phyloP scores from a whole-genome alignment of 1,284 basidiomycete species.

The Ustilago hordei region DNA sequence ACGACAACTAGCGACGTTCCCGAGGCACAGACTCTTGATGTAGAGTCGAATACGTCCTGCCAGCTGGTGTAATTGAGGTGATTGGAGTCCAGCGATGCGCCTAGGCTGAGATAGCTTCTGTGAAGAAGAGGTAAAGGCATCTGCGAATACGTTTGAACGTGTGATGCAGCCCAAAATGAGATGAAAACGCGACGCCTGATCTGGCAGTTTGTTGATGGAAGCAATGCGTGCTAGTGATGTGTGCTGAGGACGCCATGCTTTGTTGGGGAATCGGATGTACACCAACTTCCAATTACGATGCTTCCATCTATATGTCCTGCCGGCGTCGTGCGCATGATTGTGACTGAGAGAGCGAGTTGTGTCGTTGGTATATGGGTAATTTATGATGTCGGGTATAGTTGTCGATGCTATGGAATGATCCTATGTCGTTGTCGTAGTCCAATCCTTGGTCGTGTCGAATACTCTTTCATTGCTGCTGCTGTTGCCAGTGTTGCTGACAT shows the following conservation, averaged over 20 bases:
- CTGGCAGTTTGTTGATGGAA: background rate
- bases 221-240: background rate
- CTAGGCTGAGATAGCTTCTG: background rate
- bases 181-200: background rate
- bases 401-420: background rate
- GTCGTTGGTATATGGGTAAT: background rate
- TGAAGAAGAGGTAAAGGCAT: too few species aligned
- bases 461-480: conserved; percentile 30
- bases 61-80: conserved; percentile 15
- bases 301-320: background rate
- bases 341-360: background rate
- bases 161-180: background rate
- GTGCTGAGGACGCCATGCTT: background rate
- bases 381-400: background rate
- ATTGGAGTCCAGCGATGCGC: background rate
- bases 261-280: background rate
- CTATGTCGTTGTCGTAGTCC: background rate
- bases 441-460: conserved; percentile 39
- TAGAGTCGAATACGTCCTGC: conserved; percentile 40
- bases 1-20: conserved; percentile 21
- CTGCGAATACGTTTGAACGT: background rate
- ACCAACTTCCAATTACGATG: background rate
- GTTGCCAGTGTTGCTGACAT: conserved; percentile 20
- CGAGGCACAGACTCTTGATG: conserved; percentile 56
- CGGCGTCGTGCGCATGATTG: background rate